Evolutionary conservation across 768 basidiomycete genomes (phyloP), one percentile per base, ranked within the genome.

Genomic region (Lentinula guzmanii): DNA sequence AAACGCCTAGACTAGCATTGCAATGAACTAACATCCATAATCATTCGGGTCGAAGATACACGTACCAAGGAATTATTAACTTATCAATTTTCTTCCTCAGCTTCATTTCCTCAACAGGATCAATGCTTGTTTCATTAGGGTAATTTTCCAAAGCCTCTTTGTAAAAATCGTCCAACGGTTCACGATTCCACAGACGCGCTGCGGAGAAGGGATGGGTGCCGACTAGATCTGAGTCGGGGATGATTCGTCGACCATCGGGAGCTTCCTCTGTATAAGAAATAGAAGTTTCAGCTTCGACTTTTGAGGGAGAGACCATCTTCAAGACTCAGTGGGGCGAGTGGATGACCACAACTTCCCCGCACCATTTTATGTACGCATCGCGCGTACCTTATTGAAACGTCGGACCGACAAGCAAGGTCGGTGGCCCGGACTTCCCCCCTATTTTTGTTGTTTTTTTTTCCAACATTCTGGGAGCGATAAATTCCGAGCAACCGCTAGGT

Each of bases 111-210:
- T 50, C 59, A 5, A 24, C 35, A 37, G 37, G 8, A 41, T 60
- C 59, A 39, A 60, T 60, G 24, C 39, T 50, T 9, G 51, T 48
- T 18, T 60, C 51, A 11, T 21, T 60, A 21, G 45, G 45, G 41
- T 60, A 60, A 18, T 60, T 60, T 35, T 52, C 50, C 37, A 60
- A 41, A 11, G 59, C 59, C 46, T 60, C 59, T 33, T n/a, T 37
- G 37, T 60, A 60, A 39, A 60, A 60, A 13, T 52, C 59, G 18
- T 60, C 59, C 50, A 60, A n/a, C 3, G 51, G 59, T 16, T 52
- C 59, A 9, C 59, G n/a, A 28, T 60, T 60, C 59, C 59, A 60
- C 18, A 60, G 28, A 33, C 51, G 48, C 33, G 34, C 51, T 15
- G 51, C 21, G 9, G 59, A 60, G 15, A 51, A 60, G 28, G 37